These are phyloP conservation scores for Pythium grandisporangium DNA, from an alignment of 352 stramenopile genomes.

Conservation along the genomic window DNA sequence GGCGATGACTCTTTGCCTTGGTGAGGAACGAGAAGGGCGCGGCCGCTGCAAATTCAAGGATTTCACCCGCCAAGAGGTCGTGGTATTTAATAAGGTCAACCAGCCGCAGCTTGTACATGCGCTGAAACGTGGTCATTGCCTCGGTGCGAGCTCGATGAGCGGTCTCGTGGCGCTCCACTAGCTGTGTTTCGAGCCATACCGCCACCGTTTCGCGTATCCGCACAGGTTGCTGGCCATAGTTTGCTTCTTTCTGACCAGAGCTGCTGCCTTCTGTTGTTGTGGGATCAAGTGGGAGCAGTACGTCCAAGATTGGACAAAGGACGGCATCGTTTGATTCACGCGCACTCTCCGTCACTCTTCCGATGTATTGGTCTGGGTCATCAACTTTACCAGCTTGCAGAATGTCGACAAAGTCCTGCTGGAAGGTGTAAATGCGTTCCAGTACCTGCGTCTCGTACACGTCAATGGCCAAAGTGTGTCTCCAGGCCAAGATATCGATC, in stretches of 20 bases:
- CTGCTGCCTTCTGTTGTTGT: too few relatives aligned
- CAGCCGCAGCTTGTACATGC: constrained; percentile 17
- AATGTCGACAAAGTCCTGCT: constrained; percentile 24
- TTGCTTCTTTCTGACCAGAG: too few relatives aligned
- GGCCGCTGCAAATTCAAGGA: constrained; percentile 37
- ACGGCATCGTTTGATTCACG: too few relatives aligned
- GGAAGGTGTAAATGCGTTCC: constrained; percentile 28
- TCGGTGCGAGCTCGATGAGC: background rate
- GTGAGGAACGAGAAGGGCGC: constrained; percentile 29
- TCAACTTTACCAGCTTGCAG: constrained; percentile 6
- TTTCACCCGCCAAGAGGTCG: constrained; percentile 23
- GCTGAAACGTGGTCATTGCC: constrained; percentile 17
- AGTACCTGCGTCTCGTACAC: constrained; percentile 37
- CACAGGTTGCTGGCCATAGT: too few relatives aligned
- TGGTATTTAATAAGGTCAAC: constrained; percentile 14
- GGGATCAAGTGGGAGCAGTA: too few relatives aligned
- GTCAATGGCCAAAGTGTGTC: constrained; percentile 15
- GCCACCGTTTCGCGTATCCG: background rate
- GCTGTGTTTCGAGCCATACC: background rate
- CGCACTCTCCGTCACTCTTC: too few relatives aligned
- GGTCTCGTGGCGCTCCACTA: background rate
- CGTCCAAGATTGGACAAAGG: too few relatives aligned
- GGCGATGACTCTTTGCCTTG: background rate
- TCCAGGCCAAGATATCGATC: constrained; percentile 25
- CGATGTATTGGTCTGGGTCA: background rate